phyloP scores from a whole-genome alignment of 208 protist genomes.

The Polymyxa betae region DNA sequence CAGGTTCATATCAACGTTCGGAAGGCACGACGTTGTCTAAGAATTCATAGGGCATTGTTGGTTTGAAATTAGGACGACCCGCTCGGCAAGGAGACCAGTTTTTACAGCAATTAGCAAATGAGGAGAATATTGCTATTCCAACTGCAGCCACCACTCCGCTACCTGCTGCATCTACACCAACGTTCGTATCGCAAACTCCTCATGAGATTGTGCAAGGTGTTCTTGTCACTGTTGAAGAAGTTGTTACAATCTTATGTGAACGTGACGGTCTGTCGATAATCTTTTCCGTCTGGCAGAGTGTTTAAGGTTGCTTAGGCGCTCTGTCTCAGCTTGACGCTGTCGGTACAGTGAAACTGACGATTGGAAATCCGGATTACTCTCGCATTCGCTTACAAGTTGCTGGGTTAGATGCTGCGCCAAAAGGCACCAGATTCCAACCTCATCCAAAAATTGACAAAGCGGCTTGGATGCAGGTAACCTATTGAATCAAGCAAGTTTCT shows the following conservation, averaged over 20 bases:
- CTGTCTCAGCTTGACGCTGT: conserved; percentile 33
- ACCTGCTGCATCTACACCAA: no score
- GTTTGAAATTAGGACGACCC: background rate
- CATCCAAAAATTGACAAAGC: conserved; percentile 44
- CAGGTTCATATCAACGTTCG: background rate
- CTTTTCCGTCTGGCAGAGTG: background rate
- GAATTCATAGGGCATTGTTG: no score
- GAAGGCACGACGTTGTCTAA: no score
- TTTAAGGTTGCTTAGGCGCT: background rate
- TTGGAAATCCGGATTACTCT: conserved; percentile 39
- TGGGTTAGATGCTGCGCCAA: background rate
- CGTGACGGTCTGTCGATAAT: background rate
- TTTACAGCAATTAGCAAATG: background rate
- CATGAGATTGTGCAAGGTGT: conserved; percentile 15
- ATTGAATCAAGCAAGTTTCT: no score
- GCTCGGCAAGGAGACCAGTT: conserved; percentile 39
- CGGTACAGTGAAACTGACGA: conserved; percentile 31
- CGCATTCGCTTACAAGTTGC: conserved; percentile 10
- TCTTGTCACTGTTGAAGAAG: conserved; percentile 24
- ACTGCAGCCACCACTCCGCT: no score
- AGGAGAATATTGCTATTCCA: background rate
- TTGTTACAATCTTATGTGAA: conserved; percentile 16
- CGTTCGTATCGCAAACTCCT: background rate
- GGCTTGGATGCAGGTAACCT: background rate
- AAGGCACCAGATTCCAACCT: conserved; percentile 35